Evolutionary conservation across 2,329 filamentous ascomycete genomes (phyloP), one percentile per base, ranked within the genome.

Genomic region (Fusarium napiforme): DNA sequence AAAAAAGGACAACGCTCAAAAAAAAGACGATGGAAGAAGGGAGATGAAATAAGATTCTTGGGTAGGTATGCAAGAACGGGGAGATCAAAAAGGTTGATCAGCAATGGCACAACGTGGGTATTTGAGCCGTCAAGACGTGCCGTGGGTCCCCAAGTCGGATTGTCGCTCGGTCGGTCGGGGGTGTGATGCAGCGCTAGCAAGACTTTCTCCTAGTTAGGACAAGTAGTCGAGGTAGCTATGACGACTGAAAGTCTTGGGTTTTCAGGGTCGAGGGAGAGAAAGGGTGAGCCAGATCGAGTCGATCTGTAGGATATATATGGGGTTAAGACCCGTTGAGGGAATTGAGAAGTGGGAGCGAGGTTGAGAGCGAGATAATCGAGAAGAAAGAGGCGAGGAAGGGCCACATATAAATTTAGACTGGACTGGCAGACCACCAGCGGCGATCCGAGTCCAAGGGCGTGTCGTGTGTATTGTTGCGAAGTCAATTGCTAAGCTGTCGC

Each of bases 131-230:
- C 23, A n/a, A 56, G 64, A 50, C 36, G 26, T 55, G 64, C 61
- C 64, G 60, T 63, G 71, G 62, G 64, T 60, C 47, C 45, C 47
- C 14, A 21, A n/a, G 34, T 76, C 76, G 76, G 76, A 57, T 47
- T 74, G 63, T 78, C 76, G 76, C 75, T 78, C 75, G 76, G 76
- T 71, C 68, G 72, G 75, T 78, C 75, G 76, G 76, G 71, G 72
- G 59, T 52, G 45, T 69, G 61, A 46, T 67, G 72, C 70, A 73
- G 57, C 72, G 57, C 65, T 69, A 68, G 53, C 70, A 69, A 47
- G 61, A 49, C 69, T 76, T 72, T 64, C 52, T 71, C 76, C 72
- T 74, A 77, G 76, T 66, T 57, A 63, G 58, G 71, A 59, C 62
- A 72, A 75, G 72, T 63, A 68, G 46, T 72, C 55, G 69, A 72